Evolutionary conservation across 352 stramenopile species (phyloP).

Genomic region (Globisporangium perplexum): DNA sequence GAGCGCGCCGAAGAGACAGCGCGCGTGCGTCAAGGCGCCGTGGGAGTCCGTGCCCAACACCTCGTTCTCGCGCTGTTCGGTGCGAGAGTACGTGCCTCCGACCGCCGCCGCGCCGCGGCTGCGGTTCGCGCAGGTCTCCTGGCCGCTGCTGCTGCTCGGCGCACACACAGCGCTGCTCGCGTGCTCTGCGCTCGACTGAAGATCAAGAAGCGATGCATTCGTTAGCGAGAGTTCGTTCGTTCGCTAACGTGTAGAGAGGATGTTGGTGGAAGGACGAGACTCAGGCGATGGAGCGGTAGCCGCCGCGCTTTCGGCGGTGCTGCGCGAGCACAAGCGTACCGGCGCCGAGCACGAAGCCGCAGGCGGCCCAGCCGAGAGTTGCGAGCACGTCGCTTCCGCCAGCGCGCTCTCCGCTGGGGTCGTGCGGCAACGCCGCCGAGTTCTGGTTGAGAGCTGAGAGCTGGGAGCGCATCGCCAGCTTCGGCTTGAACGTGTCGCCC

Average conservation of each 20-base stretch:
- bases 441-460: neutral
- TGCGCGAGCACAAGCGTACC: neutral
- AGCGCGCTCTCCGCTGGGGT: neutral
- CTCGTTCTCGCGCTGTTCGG: slow-evolving; percentile 50
- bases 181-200: neutral
- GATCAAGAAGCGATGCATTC: neutral
- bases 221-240: neutral
- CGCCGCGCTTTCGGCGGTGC: neutral
- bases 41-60: slow-evolving; percentile 48
- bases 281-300: neutral
- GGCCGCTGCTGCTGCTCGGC: neutral
- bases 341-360: neutral
- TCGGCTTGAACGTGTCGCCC: slow-evolving; percentile 22
- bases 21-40: slow-evolving; percentile 32
- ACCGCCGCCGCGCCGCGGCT: neutral
- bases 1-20: slow-evolving; percentile 25
- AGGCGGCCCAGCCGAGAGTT: neutral
- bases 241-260: no score
- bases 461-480: neutral
- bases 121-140: neutral
- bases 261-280: no score
- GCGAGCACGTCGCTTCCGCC: neutral
- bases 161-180: neutral
- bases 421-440: no score
- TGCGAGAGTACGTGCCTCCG: slow-evolving; percentile 39